Evolutionary conservation across 2,329 filamentous ascomycete genomes (phyloP), one percentile per base, ranked within the genome.

Genomic region (Botrytis tulipae): DNA sequence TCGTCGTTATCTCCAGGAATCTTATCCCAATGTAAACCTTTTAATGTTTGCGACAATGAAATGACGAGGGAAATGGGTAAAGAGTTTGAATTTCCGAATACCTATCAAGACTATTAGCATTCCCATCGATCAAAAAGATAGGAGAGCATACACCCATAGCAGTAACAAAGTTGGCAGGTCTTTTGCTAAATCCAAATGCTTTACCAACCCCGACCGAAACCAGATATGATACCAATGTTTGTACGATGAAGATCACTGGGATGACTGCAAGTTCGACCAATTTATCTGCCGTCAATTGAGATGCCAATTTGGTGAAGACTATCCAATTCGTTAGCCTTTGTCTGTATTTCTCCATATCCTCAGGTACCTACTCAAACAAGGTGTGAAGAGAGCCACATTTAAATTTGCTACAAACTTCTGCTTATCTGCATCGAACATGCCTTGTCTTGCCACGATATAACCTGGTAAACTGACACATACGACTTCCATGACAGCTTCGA

Each of bases 81-180:
- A 29, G 96, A 98, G 83, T 99, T 99, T 48, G 95, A 98, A 82
- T 99, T 99, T 78, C 95, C 96, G 82, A 99, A 99, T 67, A 98
- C 89, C 89, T 90, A 75, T 35, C 66, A 66, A 72, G 66, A 29
- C 6, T 4, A 46, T 78, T 74, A 79, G 68, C 68, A 72, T 73
- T 66, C 54, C 22, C 9, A 42, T n/a, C 35, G 20, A 54, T 25
- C 16, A 22, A 61, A n/a, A 22, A 57, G 66, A 46, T 35, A 83
- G 86, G 77, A 65, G 57, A 40, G 83, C 86, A 77, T 84, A 90
- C 90, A 67, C 93, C 95, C 96, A 99, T 99, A 71, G 96, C 96
- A 46, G 94, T 93, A 60, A 99, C 92, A 80, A 99, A 99, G 84
- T 99, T 99, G 77, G 91, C 89, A 60, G 94, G 93, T 75, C 95